phyloP scores from a whole-genome alignment of 768 basidiomycete genomes.

The Cystobasidium ongulense region DNA sequence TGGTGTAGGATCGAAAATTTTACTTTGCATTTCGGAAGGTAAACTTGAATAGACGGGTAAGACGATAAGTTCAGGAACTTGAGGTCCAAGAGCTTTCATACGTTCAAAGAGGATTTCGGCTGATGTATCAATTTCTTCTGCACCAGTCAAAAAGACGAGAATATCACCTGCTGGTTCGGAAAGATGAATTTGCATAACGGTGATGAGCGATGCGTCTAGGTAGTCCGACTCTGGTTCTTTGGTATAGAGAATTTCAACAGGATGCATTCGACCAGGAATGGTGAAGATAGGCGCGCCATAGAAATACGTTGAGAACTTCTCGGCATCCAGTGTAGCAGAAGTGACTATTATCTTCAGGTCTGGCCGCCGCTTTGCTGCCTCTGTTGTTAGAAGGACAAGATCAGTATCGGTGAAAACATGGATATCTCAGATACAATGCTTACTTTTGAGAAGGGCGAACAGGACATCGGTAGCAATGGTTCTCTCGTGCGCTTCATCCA shows the following conservation, averaged over 20 bases:
- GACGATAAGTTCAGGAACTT: slow-evolving; percentile 93
- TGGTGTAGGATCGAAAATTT: slow-evolving; percentile 95
- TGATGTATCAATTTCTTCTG: slow-evolving; percentile 96
- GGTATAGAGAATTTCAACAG: slow-evolving; percentile 95
- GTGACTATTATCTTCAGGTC: slow-evolving; percentile 98
- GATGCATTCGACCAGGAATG: slow-evolving; percentile 98
- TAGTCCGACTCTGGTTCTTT: slow-evolving; percentile 98
- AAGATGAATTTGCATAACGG: slow-evolving; percentile 98
- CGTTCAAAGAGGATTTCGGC: slow-evolving; percentile 97
- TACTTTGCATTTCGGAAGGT: slow-evolving; percentile 93
- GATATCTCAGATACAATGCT: slow-evolving; percentile 35
- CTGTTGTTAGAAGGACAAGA: slow-evolving; percentile 48
- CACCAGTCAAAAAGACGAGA: slow-evolving; percentile 92
- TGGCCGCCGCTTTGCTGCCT: slow-evolving; percentile 85
- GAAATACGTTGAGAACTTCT: slow-evolving; percentile 99
- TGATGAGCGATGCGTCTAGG: slow-evolving; percentile 93
- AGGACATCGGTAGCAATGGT: slow-evolving; percentile 98
- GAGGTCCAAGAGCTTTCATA: slow-evolving; percentile 97
- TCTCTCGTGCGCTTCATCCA: slow-evolving; percentile 97
- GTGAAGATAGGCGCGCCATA: slow-evolving; percentile 98
- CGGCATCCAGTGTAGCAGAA: slow-evolving; percentile 96
- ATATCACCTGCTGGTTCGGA: slow-evolving; percentile 96
- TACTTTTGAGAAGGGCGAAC: slow-evolving; percentile 87
- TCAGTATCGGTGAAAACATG: slow-evolving; percentile 35
- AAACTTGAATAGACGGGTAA: slow-evolving; percentile 96